phyloP scores from a whole-genome alignment of 345 rosid genomes.

The Xanthoceras sorbifolium region DNA sequence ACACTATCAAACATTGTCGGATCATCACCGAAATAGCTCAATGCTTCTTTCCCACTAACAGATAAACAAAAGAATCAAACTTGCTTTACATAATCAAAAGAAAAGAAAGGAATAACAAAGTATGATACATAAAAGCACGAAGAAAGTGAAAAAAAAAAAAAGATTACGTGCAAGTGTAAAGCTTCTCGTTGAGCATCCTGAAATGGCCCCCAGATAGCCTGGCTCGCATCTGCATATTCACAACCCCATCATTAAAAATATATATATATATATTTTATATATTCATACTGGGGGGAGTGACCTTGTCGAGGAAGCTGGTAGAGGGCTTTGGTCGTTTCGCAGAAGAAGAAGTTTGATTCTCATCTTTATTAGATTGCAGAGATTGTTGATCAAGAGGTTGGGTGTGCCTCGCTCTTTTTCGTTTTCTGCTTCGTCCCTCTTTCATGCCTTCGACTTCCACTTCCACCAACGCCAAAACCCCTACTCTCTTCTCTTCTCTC shows the following conservation, averaged over 20 bases:
- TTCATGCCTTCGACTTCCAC: slow-evolving; percentile 32
- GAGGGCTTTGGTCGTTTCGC: slow-evolving; percentile 38
- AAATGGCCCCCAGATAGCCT: slow-evolving; percentile 83
- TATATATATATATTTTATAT: too few relatives aligned
- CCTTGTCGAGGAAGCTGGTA: slow-evolving; percentile 55
- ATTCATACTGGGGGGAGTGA: slow-evolving; percentile 14
- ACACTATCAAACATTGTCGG: slow-evolving; percentile 84
- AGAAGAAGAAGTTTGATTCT: slow-evolving; percentile 22
- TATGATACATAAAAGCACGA: neutral
- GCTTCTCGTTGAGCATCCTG: slow-evolving; percentile 91
- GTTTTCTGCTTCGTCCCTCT: slow-evolving; percentile 46
- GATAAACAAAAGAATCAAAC: slow-evolving; percentile 11
- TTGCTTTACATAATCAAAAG: too few relatives aligned
- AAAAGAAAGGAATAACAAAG: neutral
- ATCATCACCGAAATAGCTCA: slow-evolving; percentile 70
- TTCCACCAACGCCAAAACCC: neutral
- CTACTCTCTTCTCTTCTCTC: neutral
- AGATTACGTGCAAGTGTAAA: slow-evolving; percentile 85
- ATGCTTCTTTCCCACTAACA: slow-evolving; percentile 83
- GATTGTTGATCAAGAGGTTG: slow-evolving; percentile 25
- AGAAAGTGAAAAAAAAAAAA: neutral
- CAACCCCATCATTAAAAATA: slow-evolving; percentile 12
- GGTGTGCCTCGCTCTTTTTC: slow-evolving; percentile 45
- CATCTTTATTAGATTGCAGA: neutral
- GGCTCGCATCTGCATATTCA: slow-evolving; percentile 66